Evolutionary conservation across 2,329 filamentous ascomycete species (phyloP).

Genomic region (Botrytis fragariae): DNA sequence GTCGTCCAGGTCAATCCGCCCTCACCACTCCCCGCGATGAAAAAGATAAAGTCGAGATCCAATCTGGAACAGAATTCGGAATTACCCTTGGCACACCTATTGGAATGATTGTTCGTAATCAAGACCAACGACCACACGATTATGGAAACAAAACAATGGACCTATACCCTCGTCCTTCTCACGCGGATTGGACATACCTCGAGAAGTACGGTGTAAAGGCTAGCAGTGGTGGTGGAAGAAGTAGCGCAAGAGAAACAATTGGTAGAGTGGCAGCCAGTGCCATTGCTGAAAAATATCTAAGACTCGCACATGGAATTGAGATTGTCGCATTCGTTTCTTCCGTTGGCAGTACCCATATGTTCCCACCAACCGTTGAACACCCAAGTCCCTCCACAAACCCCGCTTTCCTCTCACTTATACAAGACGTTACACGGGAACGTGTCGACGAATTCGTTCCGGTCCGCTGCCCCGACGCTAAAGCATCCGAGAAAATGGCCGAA

Average conservation of each 20-base stretch:
- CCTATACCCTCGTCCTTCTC: conserved; percentile 82
- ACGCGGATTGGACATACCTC: conserved; percentile 95
- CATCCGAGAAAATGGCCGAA: conserved; percentile 70
- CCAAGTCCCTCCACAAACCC: conserved; percentile 73
- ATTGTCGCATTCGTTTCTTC: conserved; percentile 89
- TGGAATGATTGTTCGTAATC: conserved; percentile 80
- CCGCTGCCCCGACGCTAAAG: conserved; percentile 72
- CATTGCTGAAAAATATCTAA: conserved; percentile 90
- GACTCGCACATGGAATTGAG: conserved; percentile 76
- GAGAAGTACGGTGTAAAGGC: conserved; percentile 97
- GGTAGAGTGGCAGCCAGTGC: conserved; percentile 87
- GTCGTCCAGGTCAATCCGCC: conserved; percentile 82
- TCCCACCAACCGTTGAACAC: conserved; percentile 66
- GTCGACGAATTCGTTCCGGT: conserved; percentile 87
- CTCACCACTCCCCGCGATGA: conserved; percentile 92
- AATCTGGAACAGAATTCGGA: conserved; percentile 88
- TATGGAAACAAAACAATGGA: conserved; percentile 91
- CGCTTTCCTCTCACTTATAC: conserved; percentile 70
- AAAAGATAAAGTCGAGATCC: conserved; percentile 86
- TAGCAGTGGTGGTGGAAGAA: conserved; percentile 82
- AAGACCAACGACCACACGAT: conserved; percentile 90
- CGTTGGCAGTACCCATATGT: conserved; percentile 76
- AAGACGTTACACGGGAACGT: conserved; percentile 67
- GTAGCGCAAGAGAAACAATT: conserved; percentile 92
- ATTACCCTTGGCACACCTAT: conserved; percentile 90